These are phyloP conservation scores for Neonectria punicea DNA, from an alignment of 2,329 filamentous ascomycete species.

Conservation along the genomic window DNA sequence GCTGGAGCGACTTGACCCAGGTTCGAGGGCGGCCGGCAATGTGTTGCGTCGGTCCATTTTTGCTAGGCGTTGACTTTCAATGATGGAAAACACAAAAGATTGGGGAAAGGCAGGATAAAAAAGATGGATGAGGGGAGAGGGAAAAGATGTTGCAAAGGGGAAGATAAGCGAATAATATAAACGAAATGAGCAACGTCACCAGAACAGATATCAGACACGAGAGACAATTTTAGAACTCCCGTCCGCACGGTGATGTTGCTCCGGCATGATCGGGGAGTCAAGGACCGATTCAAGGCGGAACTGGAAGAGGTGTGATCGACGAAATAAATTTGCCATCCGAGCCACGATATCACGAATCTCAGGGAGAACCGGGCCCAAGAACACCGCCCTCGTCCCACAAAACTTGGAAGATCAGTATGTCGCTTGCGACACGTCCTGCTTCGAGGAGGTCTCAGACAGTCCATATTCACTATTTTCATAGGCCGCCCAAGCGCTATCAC, in stretches of 20 bases:
- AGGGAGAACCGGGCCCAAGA: background rate
- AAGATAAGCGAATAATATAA: background rate
- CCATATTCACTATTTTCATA: background rate
- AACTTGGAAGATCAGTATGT: background rate
- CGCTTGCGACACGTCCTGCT: background rate
- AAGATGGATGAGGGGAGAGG: background rate
- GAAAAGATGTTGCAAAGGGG: background rate
- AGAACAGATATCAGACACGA: background rate
- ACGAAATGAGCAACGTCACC: background rate
- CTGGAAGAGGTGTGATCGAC: background rate
- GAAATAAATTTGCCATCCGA: background rate
- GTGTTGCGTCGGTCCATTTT: background rate
- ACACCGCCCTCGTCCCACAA: background rate
- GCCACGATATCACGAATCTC: background rate
- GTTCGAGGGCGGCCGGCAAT: background rate
- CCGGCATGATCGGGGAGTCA: background rate
- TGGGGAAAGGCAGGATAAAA: background rate
- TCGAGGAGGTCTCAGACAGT: background rate
- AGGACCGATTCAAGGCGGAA: background rate
- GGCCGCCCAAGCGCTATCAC: background rate
- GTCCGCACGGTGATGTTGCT: background rate
- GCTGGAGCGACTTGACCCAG: background rate
- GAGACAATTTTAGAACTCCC: background rate
- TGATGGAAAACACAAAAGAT: background rate
- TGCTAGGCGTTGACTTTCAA: background rate